Conservation (phyloP, 768 basidiomycete species). For the Boletellus ananiceps region DNA sequence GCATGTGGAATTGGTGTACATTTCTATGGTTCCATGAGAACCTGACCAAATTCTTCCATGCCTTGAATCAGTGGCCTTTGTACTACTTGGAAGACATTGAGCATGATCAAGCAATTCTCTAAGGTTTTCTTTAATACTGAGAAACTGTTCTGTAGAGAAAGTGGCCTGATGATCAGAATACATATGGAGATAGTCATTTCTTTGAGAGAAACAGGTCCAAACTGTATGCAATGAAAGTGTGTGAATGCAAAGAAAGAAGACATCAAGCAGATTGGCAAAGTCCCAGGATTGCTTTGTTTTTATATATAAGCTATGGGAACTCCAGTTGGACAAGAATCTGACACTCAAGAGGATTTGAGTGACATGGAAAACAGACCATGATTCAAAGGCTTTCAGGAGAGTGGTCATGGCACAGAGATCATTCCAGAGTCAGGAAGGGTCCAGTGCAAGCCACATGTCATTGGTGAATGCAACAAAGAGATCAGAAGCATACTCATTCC, state of each 20-base stretch:
- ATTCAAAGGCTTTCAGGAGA: neutral
- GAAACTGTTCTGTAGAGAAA: neutral
- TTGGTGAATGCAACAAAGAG: slow-evolving; percentile 4
- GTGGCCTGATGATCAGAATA: neutral
- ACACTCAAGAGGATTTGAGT: neutral
- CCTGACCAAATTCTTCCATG: neutral
- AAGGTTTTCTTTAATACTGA: neutral
- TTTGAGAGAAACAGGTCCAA: neutral
- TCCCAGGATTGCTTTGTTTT: slow-evolving; percentile 1
- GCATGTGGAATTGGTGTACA: slow-evolving; percentile 2
- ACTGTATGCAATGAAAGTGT: neutral
- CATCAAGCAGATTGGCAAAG: neutral
- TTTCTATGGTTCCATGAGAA: neutral
- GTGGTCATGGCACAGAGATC: neutral
- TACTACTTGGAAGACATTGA: slow-evolving; percentile 5
- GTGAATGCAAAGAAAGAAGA: neutral
- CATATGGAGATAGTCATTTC: neutral
- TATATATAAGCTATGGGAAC: slow-evolving; percentile 1
- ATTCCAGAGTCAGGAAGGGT: neutral
- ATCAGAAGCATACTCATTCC: neutral
- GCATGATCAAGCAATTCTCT: neutral
- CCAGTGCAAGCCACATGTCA: slow-evolving; percentile 1
- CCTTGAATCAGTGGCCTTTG: neutral
- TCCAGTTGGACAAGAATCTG: slow-evolving; percentile 6
- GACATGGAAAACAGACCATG: slow-evolving; percentile 3